A percentile compares a stretch with the other conserved stretches of the same genome.
Conservation (phyloP, 148 eudicot species). For the Nyssa sinensis region DNA sequence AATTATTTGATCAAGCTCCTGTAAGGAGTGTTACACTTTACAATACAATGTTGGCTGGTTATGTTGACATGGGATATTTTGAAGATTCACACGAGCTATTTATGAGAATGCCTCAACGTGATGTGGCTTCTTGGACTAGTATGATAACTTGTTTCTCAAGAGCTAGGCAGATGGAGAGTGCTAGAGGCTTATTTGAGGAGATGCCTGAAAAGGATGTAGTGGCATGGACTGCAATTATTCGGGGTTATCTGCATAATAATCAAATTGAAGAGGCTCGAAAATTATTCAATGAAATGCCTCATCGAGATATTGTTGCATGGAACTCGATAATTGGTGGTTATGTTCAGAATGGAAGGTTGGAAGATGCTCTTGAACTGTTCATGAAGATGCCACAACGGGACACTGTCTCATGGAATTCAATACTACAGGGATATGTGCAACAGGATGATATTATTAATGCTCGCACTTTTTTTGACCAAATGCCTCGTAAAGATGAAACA, state of each 20-base stretch:
- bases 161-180: slow-evolving; percentile 42
- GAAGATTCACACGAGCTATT: slow-evolving; percentile 44
- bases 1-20: slow-evolving; percentile 36
- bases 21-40: slow-evolving; percentile 35
- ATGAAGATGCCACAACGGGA: slow-evolving; percentile 46
- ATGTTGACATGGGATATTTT: slow-evolving; percentile 42
- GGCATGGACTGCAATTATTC: slow-evolving; percentile 56
- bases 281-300: slow-evolving; percentile 50
- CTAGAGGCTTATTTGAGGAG: slow-evolving; percentile 45
- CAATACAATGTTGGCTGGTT: slow-evolving; percentile 63
- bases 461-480: slow-evolving; percentile 32
- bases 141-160: slow-evolving; percentile 50
- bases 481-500: slow-evolving; percentile 38
- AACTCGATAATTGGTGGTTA: slow-evolving; percentile 56
- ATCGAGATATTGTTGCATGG: slow-evolving; percentile 56
- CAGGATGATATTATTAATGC: slow-evolving; percentile 42
- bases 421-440: slow-evolving; percentile 49
- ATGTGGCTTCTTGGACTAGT: slow-evolving; percentile 61
- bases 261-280: slow-evolving; percentile 46
- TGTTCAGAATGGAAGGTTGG: slow-evolving; percentile 43
- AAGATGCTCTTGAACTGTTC: slow-evolving; percentile 52
- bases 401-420: slow-evolving; percentile 48
- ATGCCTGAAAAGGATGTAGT: slow-evolving; percentile 58
- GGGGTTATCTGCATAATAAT: slow-evolving; percentile 43
- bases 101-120: slow-evolving; percentile 39